Percentiles rank a stretch among this genome's conserved stretches.
Evolutionary conservation across 1,284 basidiomycete species (phyloP).

Genomic region (Earliella scabrosa): DNA sequence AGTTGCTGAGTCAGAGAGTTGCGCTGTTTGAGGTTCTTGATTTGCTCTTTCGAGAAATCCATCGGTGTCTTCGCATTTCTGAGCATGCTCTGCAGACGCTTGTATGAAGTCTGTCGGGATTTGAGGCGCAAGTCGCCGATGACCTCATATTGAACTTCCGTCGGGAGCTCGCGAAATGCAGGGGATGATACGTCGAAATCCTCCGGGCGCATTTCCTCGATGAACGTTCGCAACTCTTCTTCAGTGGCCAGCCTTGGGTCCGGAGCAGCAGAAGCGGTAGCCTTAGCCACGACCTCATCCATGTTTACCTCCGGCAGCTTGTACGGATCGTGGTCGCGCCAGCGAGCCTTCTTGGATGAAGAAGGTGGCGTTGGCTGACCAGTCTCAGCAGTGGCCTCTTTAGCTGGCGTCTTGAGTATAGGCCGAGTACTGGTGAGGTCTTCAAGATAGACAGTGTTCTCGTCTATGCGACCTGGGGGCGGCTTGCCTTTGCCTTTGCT

Average conservation of each 20-base stretch:
- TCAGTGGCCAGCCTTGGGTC: constrained; percentile 94
- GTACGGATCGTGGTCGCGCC: constrained; percentile 85
- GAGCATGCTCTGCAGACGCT: constrained; percentile 92
- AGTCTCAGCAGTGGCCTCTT: constrained; percentile 37
- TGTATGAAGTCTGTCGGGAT: constrained; percentile 93
- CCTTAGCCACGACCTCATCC: constrained; percentile 62
- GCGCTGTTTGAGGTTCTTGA: constrained; percentile 86
- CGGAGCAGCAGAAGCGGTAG: constrained; percentile 60
- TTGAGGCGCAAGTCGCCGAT: constrained; percentile 94
- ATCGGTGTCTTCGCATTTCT: constrained; percentile 80
- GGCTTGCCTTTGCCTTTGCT: constrained; percentile 50
- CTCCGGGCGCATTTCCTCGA: constrained; percentile 91
- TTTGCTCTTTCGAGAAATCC: constrained; percentile 96
- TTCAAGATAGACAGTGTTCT: constrained; percentile 83
- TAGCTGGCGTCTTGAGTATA: constrained; percentile 54
- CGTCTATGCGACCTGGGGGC: constrained; percentile 54
- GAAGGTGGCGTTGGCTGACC: constrained; percentile 49
- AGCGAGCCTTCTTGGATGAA: constrained; percentile 58
- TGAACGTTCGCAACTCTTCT: constrained; percentile 88
- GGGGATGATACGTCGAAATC: constrained; percentile 89
- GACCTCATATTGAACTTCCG: constrained; percentile 98
- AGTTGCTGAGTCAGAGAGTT: constrained; percentile 95
- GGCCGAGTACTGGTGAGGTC: constrained; percentile 69
- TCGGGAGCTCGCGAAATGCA: constrained; percentile 92
- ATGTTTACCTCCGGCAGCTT: constrained; percentile 76